Evolutionary conservation across 2,329 filamentous ascomycete species (phyloP).

Genomic region (Remersonia thermophila): DNA sequence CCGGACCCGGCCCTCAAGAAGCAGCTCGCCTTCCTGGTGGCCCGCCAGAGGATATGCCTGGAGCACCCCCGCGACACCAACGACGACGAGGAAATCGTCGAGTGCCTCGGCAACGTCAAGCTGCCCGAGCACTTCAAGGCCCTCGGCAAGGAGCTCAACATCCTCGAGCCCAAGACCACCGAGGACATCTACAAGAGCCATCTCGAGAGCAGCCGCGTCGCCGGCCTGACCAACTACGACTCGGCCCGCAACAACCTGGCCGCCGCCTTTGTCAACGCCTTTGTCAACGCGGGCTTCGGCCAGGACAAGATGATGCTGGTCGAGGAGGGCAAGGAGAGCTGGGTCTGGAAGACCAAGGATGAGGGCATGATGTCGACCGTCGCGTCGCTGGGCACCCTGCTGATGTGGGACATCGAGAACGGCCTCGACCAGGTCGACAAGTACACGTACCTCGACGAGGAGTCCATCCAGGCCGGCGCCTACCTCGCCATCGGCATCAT

Average conservation of each 20-base stretch:
- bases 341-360: conserved; percentile 99
- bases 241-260: conserved; percentile 93
- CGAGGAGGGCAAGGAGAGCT: conserved; percentile 76
- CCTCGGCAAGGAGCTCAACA: conserved; percentile 89
- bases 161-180: conserved; percentile 88
- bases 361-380: conserved; percentile 96
- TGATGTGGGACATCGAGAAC: conserved; percentile 87
- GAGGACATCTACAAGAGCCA: conserved; percentile 99
- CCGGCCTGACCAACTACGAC: conserved; percentile 86
- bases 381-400: conserved; percentile 79
- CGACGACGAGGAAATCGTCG: conserved; percentile 62
- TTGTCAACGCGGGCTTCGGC: conserved; percentile 90
- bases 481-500: conserved; percentile 90
- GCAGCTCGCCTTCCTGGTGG: conserved; percentile 87
- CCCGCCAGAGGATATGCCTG: conserved; percentile 78
- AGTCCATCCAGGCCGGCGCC: conserved; percentile 77
- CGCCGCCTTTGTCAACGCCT: conserved; percentile 91
- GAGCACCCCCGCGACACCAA: conserved; percentile 50
- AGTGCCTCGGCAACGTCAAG: conserved; percentile 78
- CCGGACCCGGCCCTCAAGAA: conserved; percentile 74
- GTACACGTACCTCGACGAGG: conserved; percentile 76
- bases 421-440: conserved; percentile 90
- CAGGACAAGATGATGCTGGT: conserved; percentile 97
- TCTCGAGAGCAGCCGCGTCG: conserved; percentile 85
- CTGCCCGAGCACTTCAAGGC: conserved; percentile 88